These are phyloP conservation scores for Penicillium vulpinum DNA, from an alignment of 2,329 filamentous ascomycete species.

Conservation along the genomic window DNA sequence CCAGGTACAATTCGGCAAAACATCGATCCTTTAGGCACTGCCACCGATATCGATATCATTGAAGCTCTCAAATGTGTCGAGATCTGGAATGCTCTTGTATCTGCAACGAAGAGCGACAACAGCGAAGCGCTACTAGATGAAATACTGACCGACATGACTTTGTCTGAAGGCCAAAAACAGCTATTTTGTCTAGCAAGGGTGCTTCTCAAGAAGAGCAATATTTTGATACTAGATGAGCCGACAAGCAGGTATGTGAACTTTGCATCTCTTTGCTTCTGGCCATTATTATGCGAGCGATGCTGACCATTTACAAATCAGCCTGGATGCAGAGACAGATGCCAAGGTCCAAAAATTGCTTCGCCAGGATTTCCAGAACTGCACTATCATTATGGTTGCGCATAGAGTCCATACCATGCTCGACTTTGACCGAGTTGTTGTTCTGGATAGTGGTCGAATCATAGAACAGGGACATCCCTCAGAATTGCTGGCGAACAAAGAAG, in stretches of 20 bases:
- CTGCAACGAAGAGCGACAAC: conserved; percentile 6
- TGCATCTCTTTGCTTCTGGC: neutral
- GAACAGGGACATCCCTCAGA: conserved; percentile 14
- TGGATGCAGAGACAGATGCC: conserved; percentile 17
- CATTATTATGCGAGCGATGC: neutral
- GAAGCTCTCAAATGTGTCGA: conserved; percentile 24
- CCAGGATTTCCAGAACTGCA: conserved; percentile 13
- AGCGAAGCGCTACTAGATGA: conserved; percentile 19
- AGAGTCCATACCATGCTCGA: conserved; percentile 16
- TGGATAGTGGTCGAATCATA: conserved; percentile 14
- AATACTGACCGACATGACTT: conserved; percentile 41
- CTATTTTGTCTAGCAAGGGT: conserved; percentile 71
- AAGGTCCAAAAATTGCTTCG: conserved; percentile 18
- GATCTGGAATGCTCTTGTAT: conserved; percentile 23
- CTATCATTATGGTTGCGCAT: conserved; percentile 21
- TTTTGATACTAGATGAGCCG: conserved; percentile 27
- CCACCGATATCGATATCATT: conserved; percentile 22
- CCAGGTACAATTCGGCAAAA: conserved; percentile 27
- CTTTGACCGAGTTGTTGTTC: conserved; percentile 19
- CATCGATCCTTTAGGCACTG: conserved; percentile 28
- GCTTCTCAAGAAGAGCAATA: conserved; percentile 43
- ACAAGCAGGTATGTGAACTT: conserved; percentile 23
- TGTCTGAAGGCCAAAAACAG: conserved; percentile 74
- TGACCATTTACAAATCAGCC: neutral
- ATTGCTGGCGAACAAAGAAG: neutral